Conservation (phyloP, 169 alveolate species). For the Babesia sp. region DNA sequence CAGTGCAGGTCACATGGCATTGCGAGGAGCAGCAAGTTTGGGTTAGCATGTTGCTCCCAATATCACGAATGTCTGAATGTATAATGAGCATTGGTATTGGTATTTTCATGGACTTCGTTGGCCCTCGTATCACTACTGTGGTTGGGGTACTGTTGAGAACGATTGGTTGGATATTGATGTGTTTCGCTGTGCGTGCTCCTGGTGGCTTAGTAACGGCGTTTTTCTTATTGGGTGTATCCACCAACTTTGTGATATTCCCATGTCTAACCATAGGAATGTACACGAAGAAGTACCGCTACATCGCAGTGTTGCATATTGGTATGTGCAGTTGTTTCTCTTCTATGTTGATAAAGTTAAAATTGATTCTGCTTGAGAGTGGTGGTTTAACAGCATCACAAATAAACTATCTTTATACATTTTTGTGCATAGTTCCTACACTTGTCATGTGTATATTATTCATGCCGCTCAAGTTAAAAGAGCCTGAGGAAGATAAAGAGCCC, state of each 20-base stretch:
- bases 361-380: conserved; percentile 8
- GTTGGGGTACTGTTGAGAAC: conserved; percentile 36
- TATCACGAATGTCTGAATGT: conserved; percentile 43
- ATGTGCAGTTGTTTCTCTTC: conserved; percentile 46
- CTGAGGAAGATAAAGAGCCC: neutral
- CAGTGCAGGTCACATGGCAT: conserved; percentile 22
- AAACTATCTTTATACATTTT: conserved; percentile 12
- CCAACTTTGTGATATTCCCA: conserved; percentile 50
- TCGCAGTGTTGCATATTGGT: conserved; percentile 32
- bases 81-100: conserved; percentile 33
- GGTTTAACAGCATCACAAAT: conserved; percentile 10
- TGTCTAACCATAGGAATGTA: conserved; percentile 53
- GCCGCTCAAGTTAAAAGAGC: conserved; percentile 5
- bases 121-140: conserved; percentile 42
- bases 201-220: conserved; percentile 29
- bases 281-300: conserved; percentile 14
- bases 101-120: conserved; percentile 46
- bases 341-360: conserved; percentile 37
- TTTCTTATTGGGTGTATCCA: conserved; percentile 30
- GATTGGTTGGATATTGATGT: conserved; percentile 50
- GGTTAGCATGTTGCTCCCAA: conserved; percentile 35
- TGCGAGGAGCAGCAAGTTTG: conserved; percentile 49
- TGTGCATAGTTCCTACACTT: conserved; percentile 30
- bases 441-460: conserved; percentile 7
- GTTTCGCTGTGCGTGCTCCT: conserved; percentile 14